Conservation (phyloP, 352 stramenopile species). For the Globisporangium nagaii region DNA sequence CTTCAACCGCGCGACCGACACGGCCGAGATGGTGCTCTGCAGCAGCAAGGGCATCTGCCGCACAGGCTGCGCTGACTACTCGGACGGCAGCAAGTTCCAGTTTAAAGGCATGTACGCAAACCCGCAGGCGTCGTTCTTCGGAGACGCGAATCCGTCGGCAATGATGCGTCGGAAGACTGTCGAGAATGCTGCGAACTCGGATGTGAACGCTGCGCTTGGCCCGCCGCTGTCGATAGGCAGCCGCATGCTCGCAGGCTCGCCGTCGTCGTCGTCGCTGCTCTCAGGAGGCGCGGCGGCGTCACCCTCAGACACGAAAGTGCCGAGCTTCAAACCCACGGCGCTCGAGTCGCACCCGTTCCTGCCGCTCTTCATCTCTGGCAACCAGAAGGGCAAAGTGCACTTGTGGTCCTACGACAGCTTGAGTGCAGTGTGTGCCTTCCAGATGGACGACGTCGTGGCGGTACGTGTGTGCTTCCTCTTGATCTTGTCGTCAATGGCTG, state of each 20-base stretch:
- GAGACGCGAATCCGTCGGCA: constrained; percentile 16
- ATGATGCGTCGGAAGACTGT: constrained; percentile 20
- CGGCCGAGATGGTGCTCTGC: constrained; percentile 64
- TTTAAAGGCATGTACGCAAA: constrained; percentile 76
- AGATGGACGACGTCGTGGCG: constrained; percentile 55
- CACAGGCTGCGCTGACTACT: constrained; percentile 58
- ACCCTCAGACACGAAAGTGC: constrained; percentile 35
- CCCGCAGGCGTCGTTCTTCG: constrained; percentile 35
- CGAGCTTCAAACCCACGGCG: constrained; percentile 72
- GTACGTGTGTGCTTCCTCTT: constrained; percentile 19
- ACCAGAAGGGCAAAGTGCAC: constrained; percentile 74
- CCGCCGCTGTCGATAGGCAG: constrained; percentile 16
- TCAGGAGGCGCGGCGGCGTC: constrained; percentile 7
- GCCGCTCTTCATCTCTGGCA: constrained; percentile 76
- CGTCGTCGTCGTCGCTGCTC: constrained; percentile 12
- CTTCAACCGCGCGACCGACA: constrained; percentile 60
- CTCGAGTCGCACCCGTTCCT: constrained; percentile 74
- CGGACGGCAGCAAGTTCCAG: constrained; percentile 66
- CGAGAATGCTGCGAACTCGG: constrained; percentile 6
- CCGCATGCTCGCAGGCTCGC: constrained; percentile 14
- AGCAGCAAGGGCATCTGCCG: constrained; percentile 72
- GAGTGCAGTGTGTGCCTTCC: constrained; percentile 60
- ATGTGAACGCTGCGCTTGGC: constrained; percentile 6
- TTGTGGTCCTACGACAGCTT: constrained; percentile 83
- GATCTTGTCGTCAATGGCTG: too few relatives aligned